Percentiles rank a stretch among this genome's conserved stretches.
These are phyloP conservation scores for Viridothelium virens DNA, from an alignment of 495 filamentous ascomycete species.

Conservation along the genomic window DNA sequence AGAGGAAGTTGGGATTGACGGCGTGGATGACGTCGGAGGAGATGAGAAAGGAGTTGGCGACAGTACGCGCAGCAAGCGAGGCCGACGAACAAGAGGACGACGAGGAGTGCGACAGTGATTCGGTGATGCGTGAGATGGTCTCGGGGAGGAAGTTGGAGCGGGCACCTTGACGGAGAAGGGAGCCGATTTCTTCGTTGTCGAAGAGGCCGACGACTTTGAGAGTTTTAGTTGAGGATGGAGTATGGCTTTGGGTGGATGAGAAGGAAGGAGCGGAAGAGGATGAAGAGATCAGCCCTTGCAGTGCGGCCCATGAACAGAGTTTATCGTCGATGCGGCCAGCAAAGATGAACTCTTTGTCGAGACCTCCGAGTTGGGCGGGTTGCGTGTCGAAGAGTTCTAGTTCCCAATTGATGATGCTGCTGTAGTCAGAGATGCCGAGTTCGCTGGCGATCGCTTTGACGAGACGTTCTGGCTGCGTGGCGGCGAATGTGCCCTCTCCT, in stretches of 20 bases:
- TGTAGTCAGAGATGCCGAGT: conserved; percentile 55
- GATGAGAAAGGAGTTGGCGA: conserved; percentile 86
- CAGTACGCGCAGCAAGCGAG: conserved; percentile 70
- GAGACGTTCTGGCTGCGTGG: conserved; percentile 74
- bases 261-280: conserved; percentile 37
- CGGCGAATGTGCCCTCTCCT: conserved; percentile 54
- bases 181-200: conserved; percentile 95
- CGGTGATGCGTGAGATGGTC: conserved; percentile 70
- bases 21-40: conserved; percentile 92
- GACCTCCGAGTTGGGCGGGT: conserved; percentile 71
- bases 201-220: conserved; percentile 87
- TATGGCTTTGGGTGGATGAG: conserved; percentile 1
- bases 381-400: conserved; percentile 93
- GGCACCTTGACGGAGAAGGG: conserved; percentile 81
- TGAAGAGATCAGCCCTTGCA: conserved; percentile 71
- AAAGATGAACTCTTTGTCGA: conserved; percentile 92
- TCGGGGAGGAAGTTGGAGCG: conserved; percentile 76
- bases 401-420: conserved; percentile 86
- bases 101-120: conserved; percentile 48
- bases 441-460: conserved; percentile 73
- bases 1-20: conserved; percentile 85
- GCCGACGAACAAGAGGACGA: no score
- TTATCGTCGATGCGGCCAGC: conserved; percentile 95
- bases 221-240: background rate
- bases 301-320: conserved; percentile 86